Base-by-base conservation (phyloP, 1,284 basidiomycete genomes). In the Clitocybe nebularis region DNA sequence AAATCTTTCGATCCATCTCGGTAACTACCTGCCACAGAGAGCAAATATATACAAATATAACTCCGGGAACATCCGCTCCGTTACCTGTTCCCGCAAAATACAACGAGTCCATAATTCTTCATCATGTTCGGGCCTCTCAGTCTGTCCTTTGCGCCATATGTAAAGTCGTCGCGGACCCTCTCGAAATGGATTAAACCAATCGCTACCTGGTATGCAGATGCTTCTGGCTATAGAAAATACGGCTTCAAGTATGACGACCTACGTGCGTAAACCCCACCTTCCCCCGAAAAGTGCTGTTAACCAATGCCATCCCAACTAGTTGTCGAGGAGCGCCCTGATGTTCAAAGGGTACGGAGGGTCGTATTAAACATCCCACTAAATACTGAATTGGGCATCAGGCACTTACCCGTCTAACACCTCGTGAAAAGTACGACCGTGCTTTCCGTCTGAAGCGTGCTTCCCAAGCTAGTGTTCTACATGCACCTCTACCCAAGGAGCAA, bases 161-260 rank as follows among this genome's bases (percentile, higher is more conserved):
- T 97, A 57, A 79, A 78, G 64, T 74, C 78, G 39, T 87, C 80
- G 42, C 81, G 78, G 58, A 74, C 74, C 34, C 75, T 94, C 43
- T 72, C 72, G 58, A 74, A 70, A 46, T 72, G 78, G 67, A 56
- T 96, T 53, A 83, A 81, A 55, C 93, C 93, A 44, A 51, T 97
- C 47, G 89, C 93, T 9, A 75, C 79, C 57, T 88, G 87, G 74
- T 98, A 96, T 64, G 87, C 85, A 54, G 67, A 87, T 61, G 68
- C 84, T 42, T 70, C 86, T 32, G 93, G 94, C 33, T 91, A 95
- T 77, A 81, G 94, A 56, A 77, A 86, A 65, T 77, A 91, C 63
- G 95, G 95, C 55, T 81, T 97, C 66, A 84, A 81, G 61, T 96
- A 96, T 68, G 95, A 99, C 64, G 95, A 99, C 76, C 79, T 99